Conservation (phyloP, 257 asterid genomes). For the Plantago elongata region DNA sequence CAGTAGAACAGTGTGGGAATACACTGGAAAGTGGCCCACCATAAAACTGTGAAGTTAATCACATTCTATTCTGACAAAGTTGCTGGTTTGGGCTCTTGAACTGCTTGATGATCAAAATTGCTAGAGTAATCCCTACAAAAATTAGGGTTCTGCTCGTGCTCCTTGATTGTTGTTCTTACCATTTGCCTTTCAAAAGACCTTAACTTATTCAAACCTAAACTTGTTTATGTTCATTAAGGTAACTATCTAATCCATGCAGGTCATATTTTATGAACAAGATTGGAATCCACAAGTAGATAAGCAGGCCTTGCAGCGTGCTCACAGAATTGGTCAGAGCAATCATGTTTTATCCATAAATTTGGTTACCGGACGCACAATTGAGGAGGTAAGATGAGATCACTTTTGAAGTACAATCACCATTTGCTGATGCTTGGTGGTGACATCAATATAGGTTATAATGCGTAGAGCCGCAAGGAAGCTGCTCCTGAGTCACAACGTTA, state of each 20-base stretch:
- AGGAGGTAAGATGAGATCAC: slow-evolving; percentile 57
- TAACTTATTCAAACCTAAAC: not conserved
- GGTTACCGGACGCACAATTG: slow-evolving; percentile 70
- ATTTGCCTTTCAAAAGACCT: not conserved
- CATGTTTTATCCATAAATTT: slow-evolving; percentile 78
- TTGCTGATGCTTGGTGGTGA: slow-evolving; percentile 25
- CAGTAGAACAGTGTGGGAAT: slow-evolving; percentile 7
- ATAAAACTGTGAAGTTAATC: not conserved
- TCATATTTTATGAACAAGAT: slow-evolving; percentile 94
- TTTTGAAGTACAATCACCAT: slow-evolving; percentile 10
- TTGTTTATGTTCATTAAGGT: slow-evolving; percentile 9
- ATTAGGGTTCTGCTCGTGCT: not conserved
- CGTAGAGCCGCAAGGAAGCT: slow-evolving; percentile 82
- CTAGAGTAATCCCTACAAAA: not conserved
- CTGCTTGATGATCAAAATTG: slow-evolving; percentile 2
- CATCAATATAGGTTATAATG: slow-evolving; percentile 63
- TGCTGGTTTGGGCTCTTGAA: slow-evolving; percentile 6
- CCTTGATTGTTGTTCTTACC: not conserved
- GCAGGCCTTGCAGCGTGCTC: slow-evolving; percentile 97
- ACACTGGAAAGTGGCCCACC: not conserved
- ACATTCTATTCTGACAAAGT: not conserved
- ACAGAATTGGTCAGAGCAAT: slow-evolving; percentile 87
- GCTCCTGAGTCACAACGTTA: slow-evolving; percentile 75
- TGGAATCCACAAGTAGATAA: slow-evolving; percentile 99
- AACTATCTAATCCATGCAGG: slow-evolving; percentile 38